Evolutionary conservation across 2,329 filamentous ascomycete genomes (phyloP).

Genomic region (Septoria petroselini): DNA sequence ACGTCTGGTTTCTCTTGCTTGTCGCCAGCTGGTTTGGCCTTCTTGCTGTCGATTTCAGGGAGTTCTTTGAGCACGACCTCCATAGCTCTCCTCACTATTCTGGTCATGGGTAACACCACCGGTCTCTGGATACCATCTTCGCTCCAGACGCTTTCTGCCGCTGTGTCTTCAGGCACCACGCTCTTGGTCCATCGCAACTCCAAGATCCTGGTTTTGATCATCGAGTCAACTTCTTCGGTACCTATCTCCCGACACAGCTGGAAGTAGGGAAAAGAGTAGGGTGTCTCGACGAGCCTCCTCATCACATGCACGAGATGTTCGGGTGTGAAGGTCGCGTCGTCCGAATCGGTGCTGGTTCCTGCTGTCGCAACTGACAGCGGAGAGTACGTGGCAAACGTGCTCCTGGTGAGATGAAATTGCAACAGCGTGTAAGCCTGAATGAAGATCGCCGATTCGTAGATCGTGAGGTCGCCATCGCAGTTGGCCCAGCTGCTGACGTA

Average conservation of each 20-base stretch:
- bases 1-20: neutral
- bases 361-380: conserved; percentile 18
- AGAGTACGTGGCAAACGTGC: conserved; percentile 19
- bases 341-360: conserved; percentile 16
- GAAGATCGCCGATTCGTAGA: conserved; percentile 23
- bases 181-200: conserved; percentile 25
- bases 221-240: conserved; percentile 20
- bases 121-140: conserved; percentile 22
- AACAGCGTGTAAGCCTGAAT: conserved; percentile 23
- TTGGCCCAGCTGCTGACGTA: conserved; percentile 24
- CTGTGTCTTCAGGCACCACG: conserved; percentile 17
- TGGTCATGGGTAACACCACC: conserved; percentile 22
- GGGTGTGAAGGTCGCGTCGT: conserved; percentile 17
- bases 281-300: conserved; percentile 19
- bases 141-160: conserved; percentile 19
- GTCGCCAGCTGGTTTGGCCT: neutral
- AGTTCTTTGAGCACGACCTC: conserved; percentile 21
- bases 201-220: conserved; percentile 24
- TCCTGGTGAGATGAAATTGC: conserved; percentile 23
- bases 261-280: conserved; percentile 24
- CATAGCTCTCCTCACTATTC: conserved; percentile 23
- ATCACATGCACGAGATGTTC: conserved; percentile 22
- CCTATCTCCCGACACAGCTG: conserved; percentile 23
- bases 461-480: conserved; percentile 14
- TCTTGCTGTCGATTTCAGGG: neutral